A percentile compares a stretch with the other conserved stretches of the same genome.
These are phyloP conservation scores for Candida dubliniensis DNA, from an alignment of 1,139 yeast genomes.

Conservation along the genomic window DNA sequence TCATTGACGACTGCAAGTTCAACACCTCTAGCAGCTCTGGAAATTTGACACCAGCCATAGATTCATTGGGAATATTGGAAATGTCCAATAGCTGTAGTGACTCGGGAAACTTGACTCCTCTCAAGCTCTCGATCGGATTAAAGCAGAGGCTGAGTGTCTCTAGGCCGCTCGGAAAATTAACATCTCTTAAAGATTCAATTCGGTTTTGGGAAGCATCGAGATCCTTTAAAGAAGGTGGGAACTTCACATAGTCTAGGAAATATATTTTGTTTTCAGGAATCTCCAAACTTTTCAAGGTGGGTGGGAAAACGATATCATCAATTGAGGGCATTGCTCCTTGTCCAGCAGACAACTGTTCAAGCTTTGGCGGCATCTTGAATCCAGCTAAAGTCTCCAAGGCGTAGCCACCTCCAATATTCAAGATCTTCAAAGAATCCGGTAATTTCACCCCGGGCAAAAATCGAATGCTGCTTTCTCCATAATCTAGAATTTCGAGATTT, in stretches of 20 bases:
- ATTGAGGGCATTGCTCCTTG: slow-evolving; percentile 38
- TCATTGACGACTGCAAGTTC: slow-evolving; percentile 48
- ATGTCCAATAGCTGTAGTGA: slow-evolving; percentile 36
- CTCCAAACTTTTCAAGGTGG: slow-evolving; percentile 32
- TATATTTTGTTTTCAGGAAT: slow-evolving; percentile 42
- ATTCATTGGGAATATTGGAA: slow-evolving; percentile 47
- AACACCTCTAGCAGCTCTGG: slow-evolving; percentile 41
- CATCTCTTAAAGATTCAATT: slow-evolving; percentile 41
- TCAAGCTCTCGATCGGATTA: slow-evolving; percentile 47
- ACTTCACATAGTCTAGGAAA: slow-evolving; percentile 42
- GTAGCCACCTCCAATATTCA: slow-evolving; percentile 45
- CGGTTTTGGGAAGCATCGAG: slow-evolving; percentile 44
- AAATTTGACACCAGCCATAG: slow-evolving; percentile 49
- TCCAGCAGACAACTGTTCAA: slow-evolving; percentile 33
- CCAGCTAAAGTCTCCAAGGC: slow-evolving; percentile 44
- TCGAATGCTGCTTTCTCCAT: slow-evolving; percentile 40
- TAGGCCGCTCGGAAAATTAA: slow-evolving; percentile 37
- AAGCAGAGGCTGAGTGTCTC: slow-evolving; percentile 34
- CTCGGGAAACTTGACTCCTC: slow-evolving; percentile 46
- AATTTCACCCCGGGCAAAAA: slow-evolving; percentile 42
- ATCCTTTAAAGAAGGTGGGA: slow-evolving; percentile 32
- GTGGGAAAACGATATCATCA: slow-evolving; percentile 39
- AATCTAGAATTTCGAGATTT: slow-evolving; percentile 36
- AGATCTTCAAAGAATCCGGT: slow-evolving; percentile 38
- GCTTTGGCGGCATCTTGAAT: slow-evolving; percentile 40